These are phyloP conservation scores for Lepidium didymum DNA, from an alignment of 345 rosid genomes.

Conservation along the genomic window DNA sequence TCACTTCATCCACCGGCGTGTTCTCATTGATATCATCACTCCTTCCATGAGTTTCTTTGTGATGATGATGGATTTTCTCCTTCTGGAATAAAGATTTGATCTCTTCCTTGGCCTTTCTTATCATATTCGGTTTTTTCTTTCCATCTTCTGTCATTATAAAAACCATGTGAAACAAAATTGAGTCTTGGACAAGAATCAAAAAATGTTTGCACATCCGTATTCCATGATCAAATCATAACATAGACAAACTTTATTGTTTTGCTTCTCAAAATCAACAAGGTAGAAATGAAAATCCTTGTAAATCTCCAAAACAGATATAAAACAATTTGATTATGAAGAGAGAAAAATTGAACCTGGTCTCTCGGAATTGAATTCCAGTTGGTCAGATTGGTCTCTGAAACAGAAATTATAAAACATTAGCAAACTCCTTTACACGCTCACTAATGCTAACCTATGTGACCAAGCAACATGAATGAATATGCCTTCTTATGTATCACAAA, in stretches of 20 bases:
- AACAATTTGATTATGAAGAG: not conserved
- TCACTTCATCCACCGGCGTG: slow-evolving; percentile 39
- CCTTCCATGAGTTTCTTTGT: slow-evolving; percentile 46
- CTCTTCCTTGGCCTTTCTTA: slow-evolving; percentile 44
- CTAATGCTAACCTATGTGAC: not conserved
- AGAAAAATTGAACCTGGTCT: slow-evolving; percentile 29
- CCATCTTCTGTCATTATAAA: slow-evolving; percentile 12
- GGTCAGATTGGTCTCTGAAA: slow-evolving; percentile 35
- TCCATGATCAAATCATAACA: not conserved
- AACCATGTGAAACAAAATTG: not conserved
- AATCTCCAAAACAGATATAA: not conserved
- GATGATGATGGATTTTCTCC: slow-evolving; percentile 24
- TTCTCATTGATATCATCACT: slow-evolving; percentile 39
- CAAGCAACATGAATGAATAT: not conserved
- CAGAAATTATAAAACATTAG: not conserved
- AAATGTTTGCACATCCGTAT: not conserved
- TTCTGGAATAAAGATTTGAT: slow-evolving; percentile 32
- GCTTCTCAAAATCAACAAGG: not conserved
- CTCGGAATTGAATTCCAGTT: slow-evolving; percentile 27
- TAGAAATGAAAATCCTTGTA: not conserved
- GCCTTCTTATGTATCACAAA: not conserved
- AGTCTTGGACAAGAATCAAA: not conserved
- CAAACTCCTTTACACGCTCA: not conserved
- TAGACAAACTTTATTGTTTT: not conserved
- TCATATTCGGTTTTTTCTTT: slow-evolving; percentile 28